Evolutionary conservation across 1,284 basidiomycete genomes (phyloP), one percentile per base, ranked within the genome.

Genomic region (Trichosporon sp.): DNA sequence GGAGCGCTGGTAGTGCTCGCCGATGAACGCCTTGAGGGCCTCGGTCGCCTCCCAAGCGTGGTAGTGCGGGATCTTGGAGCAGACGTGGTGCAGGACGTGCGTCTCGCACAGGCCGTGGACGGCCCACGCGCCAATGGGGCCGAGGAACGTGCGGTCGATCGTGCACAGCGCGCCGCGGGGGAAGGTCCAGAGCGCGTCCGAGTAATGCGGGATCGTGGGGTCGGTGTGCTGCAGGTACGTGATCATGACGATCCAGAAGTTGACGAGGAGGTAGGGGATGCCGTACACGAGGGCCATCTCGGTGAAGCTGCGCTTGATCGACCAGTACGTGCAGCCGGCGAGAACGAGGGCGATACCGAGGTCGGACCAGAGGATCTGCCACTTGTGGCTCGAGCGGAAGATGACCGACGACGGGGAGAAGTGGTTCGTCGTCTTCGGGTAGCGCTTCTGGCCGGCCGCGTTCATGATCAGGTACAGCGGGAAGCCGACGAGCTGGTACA

Each of bases 151-250:
- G 72, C 96, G 93, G 85, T 99, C 95, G 63, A 98, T 88, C 19
- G 96, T 99, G 74, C 92, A 87, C 67, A 99, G 90, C n/a, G 96
- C 96, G 75, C 96, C 96, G 78, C 96, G 94, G 66, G 92, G 88
- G 88, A 98, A 99, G 59, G 91, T 97, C 88, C 96, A 98, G 78
- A 92, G 90, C 56, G 90, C 84, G 31, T 91, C 90, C 76, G 92
- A 91, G 89, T 98, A 98, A 86, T 98, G 96, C 4, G 69, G 70
- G 38, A 98, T 88, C 59, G 92, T 83, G 21, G 95, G 94, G 86
- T 98, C 96, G 78, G 96, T 98, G 88, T 98, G 97, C 86, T 98
- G 97, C 73, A 98, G 88, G 91, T 93, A 96, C 37, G 93, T 95
- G 86, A 96, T 94, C 76, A 92, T 81, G 72, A 96, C 92, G 68